phyloP scores from a whole-genome alignment of 257 asterid species.

The Solanum phureja region DNA sequence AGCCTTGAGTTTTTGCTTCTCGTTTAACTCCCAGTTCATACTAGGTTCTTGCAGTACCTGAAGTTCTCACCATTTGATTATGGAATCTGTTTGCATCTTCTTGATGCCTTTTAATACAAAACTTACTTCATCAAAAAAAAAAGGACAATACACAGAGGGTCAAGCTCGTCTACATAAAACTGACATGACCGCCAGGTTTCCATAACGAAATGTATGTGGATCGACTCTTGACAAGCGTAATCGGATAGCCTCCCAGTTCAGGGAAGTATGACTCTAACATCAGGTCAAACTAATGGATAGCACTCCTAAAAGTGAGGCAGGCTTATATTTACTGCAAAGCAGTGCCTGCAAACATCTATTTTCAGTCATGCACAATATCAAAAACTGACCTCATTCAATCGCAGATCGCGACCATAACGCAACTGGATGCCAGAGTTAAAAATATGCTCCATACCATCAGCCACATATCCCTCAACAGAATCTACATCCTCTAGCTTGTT shows the following conservation, averaged over 20 bases:
- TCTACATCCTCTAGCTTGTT: slow-evolving; percentile 64
- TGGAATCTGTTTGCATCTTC: not conserved
- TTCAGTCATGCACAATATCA: not conserved
- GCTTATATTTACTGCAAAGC: not conserved
- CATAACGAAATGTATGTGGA: not conserved
- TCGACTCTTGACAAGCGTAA: not conserved
- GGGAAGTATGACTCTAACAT: not conserved
- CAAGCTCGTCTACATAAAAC: not conserved
- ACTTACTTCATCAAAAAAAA: not conserved
- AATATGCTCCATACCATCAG: slow-evolving; percentile 96
- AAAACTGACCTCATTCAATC: slow-evolving; percentile 76
- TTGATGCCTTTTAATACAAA: not conserved
- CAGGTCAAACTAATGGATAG: not conserved
- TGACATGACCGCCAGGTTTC: not conserved
- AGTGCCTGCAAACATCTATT: not conserved
- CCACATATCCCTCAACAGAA: slow-evolving; percentile 56
- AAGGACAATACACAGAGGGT: not conserved
- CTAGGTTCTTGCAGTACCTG: not conserved
- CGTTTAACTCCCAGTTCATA: not conserved
- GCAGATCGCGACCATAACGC: slow-evolving; percentile 91
- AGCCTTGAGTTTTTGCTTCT: not conserved
- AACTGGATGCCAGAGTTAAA: slow-evolving; percentile 82
- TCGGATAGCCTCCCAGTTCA: not conserved
- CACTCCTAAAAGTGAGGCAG: not conserved
- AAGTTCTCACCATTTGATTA: not conserved